Conservation (phyloP, 768 basidiomycete genomes). For the Collybiopsis luxurians region DNA sequence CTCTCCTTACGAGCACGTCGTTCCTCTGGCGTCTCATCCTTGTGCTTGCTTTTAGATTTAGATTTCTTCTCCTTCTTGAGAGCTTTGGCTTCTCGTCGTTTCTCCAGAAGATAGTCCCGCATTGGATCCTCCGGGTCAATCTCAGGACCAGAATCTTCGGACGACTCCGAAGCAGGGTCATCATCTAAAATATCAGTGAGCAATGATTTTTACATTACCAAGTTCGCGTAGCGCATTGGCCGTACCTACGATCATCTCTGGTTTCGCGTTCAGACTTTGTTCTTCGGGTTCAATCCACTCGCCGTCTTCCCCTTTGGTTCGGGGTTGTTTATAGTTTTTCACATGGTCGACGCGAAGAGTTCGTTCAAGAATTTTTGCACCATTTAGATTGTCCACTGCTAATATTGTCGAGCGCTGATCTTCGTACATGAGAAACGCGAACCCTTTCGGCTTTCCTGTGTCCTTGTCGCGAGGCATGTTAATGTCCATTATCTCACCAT, state of each 20-base stretch:
- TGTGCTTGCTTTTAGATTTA: constrained; percentile 61
- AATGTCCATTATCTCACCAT: constrained; percentile 94
- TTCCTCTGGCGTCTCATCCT: constrained; percentile 79
- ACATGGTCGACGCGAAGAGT: constrained; percentile 92
- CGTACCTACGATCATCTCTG: constrained; percentile 63
- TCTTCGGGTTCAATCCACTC: constrained; percentile 85
- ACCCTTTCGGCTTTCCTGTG: constrained; percentile 88
- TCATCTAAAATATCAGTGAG: too few species aligned
- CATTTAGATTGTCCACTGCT: constrained; percentile 98
- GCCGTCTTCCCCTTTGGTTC: constrained; percentile 72
- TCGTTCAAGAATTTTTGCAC: constrained; percentile 81
- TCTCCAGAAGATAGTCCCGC: constrained; percentile 84
- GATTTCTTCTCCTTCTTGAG: constrained; percentile 55
- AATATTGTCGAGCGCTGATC: constrained; percentile 95
- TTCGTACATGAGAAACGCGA: constrained; percentile 98
- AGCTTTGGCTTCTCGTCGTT: constrained; percentile 70
- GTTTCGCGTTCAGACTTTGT: constrained; percentile 85
- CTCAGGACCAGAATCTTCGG: constrained; percentile 56
- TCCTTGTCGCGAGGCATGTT: constrained; percentile 94
- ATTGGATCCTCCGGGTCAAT: constrained; percentile 98
- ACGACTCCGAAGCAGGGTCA: constrained; percentile 59
- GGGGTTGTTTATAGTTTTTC: constrained; percentile 88
- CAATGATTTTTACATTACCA: too few species aligned
- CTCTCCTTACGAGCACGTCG: constrained; percentile 70
- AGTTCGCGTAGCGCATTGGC: too few species aligned